Percentiles rank a stretch among this genome's conserved stretches.
Conservation (phyloP, 2,329 filamentous ascomycete genomes). For the Boeremia lycopersici region DNA sequence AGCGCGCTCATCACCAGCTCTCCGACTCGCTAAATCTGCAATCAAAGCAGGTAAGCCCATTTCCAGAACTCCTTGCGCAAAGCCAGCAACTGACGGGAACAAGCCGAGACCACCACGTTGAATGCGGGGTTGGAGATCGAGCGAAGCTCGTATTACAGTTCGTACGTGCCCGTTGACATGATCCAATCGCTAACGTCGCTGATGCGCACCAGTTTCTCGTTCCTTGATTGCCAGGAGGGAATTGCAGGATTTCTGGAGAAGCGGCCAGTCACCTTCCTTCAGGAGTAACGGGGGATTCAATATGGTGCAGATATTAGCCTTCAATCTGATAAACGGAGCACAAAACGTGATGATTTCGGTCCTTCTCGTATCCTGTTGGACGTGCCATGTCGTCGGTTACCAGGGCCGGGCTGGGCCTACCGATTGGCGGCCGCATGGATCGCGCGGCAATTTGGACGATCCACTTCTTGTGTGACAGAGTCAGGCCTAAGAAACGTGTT, state of each 20-base stretch:
- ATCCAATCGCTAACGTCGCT: too few relatives aligned
- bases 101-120: constrained; percentile 52
- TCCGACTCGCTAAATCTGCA: constrained; percentile 53
- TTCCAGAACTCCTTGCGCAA: constrained; percentile 1
- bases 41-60: constrained; percentile 48
- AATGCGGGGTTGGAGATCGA: constrained; percentile 49
- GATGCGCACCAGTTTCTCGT: constrained; percentile 33
- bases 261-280: constrained; percentile 30
- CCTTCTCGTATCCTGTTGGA: constrained; percentile 2
- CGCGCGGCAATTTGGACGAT: not conserved
- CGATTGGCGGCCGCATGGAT: constrained; percentile 4
- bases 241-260: constrained; percentile 53
- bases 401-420: not conserved
- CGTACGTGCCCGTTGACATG: too few relatives aligned
- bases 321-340: not conserved
- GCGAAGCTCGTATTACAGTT: constrained; percentile 40
- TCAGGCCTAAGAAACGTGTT: not conserved
- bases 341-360: not conserved
- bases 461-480: constrained; percentile 1
- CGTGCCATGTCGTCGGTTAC: not conserved
- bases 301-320: not conserved
- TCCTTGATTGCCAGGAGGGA: constrained; percentile 51
- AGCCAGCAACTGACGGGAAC: constrained; percentile 22
- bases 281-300: constrained; percentile 2
- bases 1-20: constrained; percentile 48